Base-by-base conservation (phyloP, 2,329 filamentous ascomycete genomes). In the Remersonia thermophila region DNA sequence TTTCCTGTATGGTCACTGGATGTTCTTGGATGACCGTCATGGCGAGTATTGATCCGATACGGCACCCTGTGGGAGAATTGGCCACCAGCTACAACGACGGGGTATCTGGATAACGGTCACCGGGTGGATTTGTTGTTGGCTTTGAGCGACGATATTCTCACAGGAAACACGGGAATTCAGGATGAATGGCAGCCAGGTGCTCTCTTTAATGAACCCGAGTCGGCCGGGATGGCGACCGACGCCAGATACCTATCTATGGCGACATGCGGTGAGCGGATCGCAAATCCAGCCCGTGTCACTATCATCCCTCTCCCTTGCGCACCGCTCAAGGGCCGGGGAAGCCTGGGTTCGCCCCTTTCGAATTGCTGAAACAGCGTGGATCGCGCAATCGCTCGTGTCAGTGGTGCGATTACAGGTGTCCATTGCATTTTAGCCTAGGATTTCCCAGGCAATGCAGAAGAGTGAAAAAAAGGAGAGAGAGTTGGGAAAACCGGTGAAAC, bases 321-420 rank as follows among this genome's bases (percentile, higher is more conserved):
- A 6, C 20, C 9, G 20, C 9, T 23, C 5, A 5, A 23, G 20
- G 5, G 20, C 20, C 9, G 9, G 20, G 20, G 20, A 23, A 6
- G 20, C 20, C 20, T 9, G 20, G 20, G 20, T 23, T 23, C 9
- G 20, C 20, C 9, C 20, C 20, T 23, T 6, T 23, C 28, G 36
- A 40, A 15, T 35, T 32, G 38, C 36, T 34, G 41, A 37, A 42
- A 41, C 32, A 20, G 14, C 35, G 29, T 34, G 42, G 40, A 52
- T 52, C 40, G 50, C 50, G 50, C 49, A 42, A 52, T 52, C 42
- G 42, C 36, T 42, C 42, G 39, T 40, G 38, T 32, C 33, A 43
- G 44, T 52, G 49, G 46, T 52, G 49, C 42, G 43, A 52, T 49
- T 31, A 23, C 20, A 23, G 20, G 20, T 23, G 20, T 23, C 20